These are phyloP conservation scores for Nicotiana benthamiana DNA, from an alignment of 257 asterid genomes.

Conservation along the genomic window DNA sequence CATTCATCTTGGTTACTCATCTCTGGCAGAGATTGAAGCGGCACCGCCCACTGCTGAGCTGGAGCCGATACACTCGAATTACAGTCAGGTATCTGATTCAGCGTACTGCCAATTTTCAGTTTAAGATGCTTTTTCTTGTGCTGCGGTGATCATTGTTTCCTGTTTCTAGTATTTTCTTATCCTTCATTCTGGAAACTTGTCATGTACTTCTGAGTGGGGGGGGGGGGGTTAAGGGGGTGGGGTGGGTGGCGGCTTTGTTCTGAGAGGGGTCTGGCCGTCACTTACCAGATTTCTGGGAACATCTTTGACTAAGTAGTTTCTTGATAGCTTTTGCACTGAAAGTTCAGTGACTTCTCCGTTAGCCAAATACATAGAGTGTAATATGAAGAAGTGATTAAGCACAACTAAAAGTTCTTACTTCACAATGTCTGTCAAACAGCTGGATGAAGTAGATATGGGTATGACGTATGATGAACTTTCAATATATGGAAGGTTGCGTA, in stretches of 20 bases:
- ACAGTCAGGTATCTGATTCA: constrained; percentile 61
- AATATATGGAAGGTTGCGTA: constrained; percentile 82
- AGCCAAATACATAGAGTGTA: not conserved
- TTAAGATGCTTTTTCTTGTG: not conserved
- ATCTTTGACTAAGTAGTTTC: not conserved
- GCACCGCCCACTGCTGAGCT: constrained; percentile 96
- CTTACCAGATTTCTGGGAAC: not conserved
- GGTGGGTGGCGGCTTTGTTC: not conserved
- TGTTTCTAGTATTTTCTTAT: not conserved
- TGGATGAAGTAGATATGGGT: constrained; percentile 98
- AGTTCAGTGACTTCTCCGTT: not conserved
- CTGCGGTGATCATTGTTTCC: not conserved
- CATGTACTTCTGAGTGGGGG: not conserved
- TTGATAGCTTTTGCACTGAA: not conserved
- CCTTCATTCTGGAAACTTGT: not conserved
- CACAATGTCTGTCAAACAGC: constrained; percentile 32
- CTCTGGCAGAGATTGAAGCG: constrained; percentile 83
- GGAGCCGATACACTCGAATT: constrained; percentile 73
- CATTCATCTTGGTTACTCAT: constrained; percentile 71
- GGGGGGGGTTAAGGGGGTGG: no score
- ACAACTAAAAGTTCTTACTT: not conserved
- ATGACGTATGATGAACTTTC: constrained; percentile 96
- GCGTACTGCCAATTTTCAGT: not conserved
- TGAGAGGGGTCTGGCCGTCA: not conserved
- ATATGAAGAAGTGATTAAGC: not conserved